These are phyloP conservation scores for Zygosaccharomyces pseudobailii DNA, from an alignment of 1,139 yeast genomes.

Conservation along the genomic window DNA sequence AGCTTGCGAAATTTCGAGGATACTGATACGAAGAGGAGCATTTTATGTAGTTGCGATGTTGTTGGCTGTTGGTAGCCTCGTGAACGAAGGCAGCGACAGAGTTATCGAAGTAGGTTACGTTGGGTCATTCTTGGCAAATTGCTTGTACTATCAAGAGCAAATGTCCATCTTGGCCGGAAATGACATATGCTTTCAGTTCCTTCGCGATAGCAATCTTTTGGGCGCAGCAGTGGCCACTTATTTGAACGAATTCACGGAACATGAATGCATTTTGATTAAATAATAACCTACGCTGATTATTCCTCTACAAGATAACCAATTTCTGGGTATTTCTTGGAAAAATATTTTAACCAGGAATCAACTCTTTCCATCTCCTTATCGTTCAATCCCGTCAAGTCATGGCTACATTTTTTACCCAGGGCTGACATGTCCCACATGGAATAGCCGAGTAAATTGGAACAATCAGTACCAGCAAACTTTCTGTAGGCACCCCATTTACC, in stretches of 20 bases:
- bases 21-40: conserved; percentile 29
- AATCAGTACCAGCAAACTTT: conserved; percentile 23
- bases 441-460: conserved; percentile 20
- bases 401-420: conserved; percentile 13
- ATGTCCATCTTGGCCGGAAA: conserved; percentile 20
- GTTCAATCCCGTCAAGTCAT: conserved; percentile 11
- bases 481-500: conserved; percentile 24
- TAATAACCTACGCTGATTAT: not conserved
- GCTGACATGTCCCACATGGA: conserved; percentile 20
- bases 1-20: conserved; percentile 13
- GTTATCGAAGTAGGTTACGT: conserved; percentile 28
- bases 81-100: not conserved
- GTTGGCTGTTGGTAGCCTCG: conserved; percentile 21
- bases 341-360: conserved; percentile 19
- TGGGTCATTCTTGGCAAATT: conserved; percentile 34
- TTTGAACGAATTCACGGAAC: not conserved
- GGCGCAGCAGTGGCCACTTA: conserved; percentile 31
- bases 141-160: conserved; percentile 21
- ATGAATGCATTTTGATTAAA: not conserved
- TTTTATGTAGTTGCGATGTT: conserved; percentile 24
- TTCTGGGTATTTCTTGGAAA: conserved; percentile 19
- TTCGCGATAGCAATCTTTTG: conserved; percentile 29
- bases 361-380: conserved; percentile 14
- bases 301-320: conserved; percentile 15
- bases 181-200: conserved; percentile 18